Base-by-base conservation (phyloP, 768 basidiomycete species). In the Auricularia cornea region DNA sequence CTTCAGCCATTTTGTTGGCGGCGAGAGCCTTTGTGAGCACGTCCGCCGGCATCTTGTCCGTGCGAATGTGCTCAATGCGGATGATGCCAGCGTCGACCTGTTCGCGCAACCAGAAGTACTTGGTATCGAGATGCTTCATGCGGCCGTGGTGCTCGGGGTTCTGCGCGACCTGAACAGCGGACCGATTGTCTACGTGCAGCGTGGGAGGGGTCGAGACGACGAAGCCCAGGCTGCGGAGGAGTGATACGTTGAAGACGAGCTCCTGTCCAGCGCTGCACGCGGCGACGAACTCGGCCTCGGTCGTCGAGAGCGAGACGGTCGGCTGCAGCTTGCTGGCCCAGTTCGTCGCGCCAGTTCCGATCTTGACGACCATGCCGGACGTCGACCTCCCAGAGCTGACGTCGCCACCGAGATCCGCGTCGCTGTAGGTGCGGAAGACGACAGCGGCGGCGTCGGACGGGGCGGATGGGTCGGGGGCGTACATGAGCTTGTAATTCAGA, bases 181-280 rank as follows among this genome's bases (percentile, higher is more conserved):
- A 72, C 54, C 74, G 73, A 60, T 77, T 78, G 72, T 80, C 78
- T 44, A 70, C 70, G 44, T 64, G 61, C 28, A 80, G 70, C 8
- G 60, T 68, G 6, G 72, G 71, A 26, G 74, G 4, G 10, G 26
- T 14, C 32, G 16, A 35, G 59, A 16, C 41, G n/a, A 18, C 23
- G 31, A 48, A 64, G 57, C n/a, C 63, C 31, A 62, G 68, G 31
- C 63, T 66, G 69, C 6, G 65, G 28, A 18, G 71, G 62, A 10
- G 71, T 60, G 2, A 33, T 54, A 0, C 65, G 62, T 18, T 71
- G 69, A 70, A 75, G 14, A 71, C 54, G 2, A 66, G 64, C 60
- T 73, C 68, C 40, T 66, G 48, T 2, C 65, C 61, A 4, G 70
- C 69, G 26, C 23, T 48, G 30, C 48, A 35, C 54, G 64, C 60